Evolutionary conservation across 495 filamentous ascomycete genomes (phyloP), one percentile per base, ranked within the genome.

Genomic region (Daldinia decipiens): DNA sequence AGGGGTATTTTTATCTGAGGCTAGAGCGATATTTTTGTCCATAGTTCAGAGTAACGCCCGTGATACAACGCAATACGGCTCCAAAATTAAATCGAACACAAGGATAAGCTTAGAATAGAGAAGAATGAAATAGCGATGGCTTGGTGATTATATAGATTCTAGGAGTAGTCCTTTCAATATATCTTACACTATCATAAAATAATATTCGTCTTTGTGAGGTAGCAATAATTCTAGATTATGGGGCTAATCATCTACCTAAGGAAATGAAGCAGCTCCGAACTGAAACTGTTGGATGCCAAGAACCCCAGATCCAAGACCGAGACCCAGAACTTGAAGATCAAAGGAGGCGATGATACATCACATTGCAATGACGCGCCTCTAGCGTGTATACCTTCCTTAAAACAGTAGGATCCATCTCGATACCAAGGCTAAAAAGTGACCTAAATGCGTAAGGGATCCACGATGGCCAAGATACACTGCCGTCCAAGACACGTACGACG

Each of bases 271-370:
- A 52, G 51, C 39, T 47, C 55, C 19, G 51, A 56, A 34, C 47
- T 56, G 52, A 60, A 57, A 59, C 17, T 56, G 61, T 70, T 65
- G 61, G 40, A 51, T 29, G 61, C 67, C 61, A 65, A 70, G 67
- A 57, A 34, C 21, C 47, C 38, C 50, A 31, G 24, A 55, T 56
- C 43, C 32, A 32, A 29, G 11, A 51, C 51, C 45, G 39, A 70
- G 38, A 38, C 38, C 26, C 26, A 32, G 6, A 47, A 45, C 21
- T 50, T 43, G 38, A 59, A 40, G 19, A 60, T 47, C 29, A 39
- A 39, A 55, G 36, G 29, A 55, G 56, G 51, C 55, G 45, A 59
- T 65, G 50, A 34, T 61, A 60, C 67, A 61, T 34, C 31, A 61
- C 29, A 61, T 47, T 19, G 38, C 51, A 65, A 43, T 61, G 61